Evolutionary conservation across 306 rosid species (phyloP).

Genomic region (Quercus bicolor): DNA sequence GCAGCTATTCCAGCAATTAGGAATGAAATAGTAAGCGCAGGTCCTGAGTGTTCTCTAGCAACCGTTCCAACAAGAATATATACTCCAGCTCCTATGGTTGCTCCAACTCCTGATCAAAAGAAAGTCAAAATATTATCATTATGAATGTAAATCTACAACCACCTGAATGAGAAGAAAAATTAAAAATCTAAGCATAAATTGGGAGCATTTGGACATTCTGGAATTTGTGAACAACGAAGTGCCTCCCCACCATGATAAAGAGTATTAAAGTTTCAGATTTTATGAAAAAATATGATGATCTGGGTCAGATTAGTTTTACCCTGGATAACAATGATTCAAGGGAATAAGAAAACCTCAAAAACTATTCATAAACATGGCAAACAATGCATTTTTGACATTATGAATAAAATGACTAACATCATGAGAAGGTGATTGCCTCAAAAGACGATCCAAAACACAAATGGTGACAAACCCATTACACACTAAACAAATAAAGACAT

Average conservation of each 20-base stretch:
- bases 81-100: constrained; percentile 97
- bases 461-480: not conserved
- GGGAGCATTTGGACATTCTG: not conserved
- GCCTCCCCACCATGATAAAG: not conserved
- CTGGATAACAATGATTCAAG: not conserved
- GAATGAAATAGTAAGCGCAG: constrained; percentile 76
- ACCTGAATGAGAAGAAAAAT: not conserved
- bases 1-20: constrained; percentile 86
- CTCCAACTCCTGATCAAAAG: constrained; percentile 70
- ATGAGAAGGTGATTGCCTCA: not conserved
- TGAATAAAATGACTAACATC: not conserved
- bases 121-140: constrained; percentile 1
- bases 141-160: not conserved
- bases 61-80: constrained; percentile 97
- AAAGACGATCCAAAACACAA: not conserved
- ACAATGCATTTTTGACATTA: not conserved
- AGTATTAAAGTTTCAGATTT: not conserved
- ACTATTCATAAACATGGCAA: not conserved
- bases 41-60: constrained; percentile 92
- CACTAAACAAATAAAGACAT: not conserved
- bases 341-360: not conserved
- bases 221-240: not conserved
- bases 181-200: constrained; percentile 12
- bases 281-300: not conserved
- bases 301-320: not conserved